These are phyloP conservation scores for Candida easanensis DNA, from an alignment of 805 yeast species.

Conservation along the genomic window DNA sequence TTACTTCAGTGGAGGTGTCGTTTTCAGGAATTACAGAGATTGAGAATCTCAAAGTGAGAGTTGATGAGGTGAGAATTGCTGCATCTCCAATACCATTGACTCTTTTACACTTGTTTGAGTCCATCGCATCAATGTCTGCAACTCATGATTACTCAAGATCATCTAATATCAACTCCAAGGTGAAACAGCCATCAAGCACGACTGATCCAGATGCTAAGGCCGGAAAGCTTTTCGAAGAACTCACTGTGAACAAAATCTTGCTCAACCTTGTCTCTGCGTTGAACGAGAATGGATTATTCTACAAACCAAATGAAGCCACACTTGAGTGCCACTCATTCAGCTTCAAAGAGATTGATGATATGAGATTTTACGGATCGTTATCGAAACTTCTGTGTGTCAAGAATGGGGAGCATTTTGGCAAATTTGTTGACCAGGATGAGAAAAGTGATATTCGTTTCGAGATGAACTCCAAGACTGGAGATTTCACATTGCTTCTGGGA, in stretches of 20 bases:
- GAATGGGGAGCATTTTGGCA: conserved; percentile 21
- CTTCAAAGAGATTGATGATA: conserved; percentile 42
- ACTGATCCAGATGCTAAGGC: background rate
- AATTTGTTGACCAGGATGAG: conserved; percentile 29
- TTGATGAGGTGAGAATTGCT: conserved; percentile 39
- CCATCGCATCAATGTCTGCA: conserved; percentile 17
- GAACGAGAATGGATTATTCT: conserved; percentile 37
- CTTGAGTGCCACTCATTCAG: conserved; percentile 30
- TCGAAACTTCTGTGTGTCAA: conserved; percentile 29
- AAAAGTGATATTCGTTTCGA: conserved; percentile 57
- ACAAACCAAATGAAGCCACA: conserved; percentile 32
- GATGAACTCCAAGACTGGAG: conserved; percentile 31
- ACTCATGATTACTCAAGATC: conserved; percentile 10
- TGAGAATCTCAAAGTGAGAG: conserved; percentile 31
- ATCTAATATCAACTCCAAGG: conserved; percentile 12
- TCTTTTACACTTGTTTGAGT: conserved; percentile 26
- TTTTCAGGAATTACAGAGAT: conserved; percentile 46
- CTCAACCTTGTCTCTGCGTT: conserved; percentile 49
- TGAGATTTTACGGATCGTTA: conserved; percentile 47
- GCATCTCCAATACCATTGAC: conserved; percentile 34
- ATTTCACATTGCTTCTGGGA: conserved; percentile 42
- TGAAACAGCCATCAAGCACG: background rate
- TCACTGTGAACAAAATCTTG: conserved; percentile 36
- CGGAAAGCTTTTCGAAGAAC: conserved; percentile 33
- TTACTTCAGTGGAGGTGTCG: conserved; percentile 36